phyloP scores from a whole-genome alignment of 2,329 filamentous ascomycete species.

The Aspergillus fumigatus region DNA sequence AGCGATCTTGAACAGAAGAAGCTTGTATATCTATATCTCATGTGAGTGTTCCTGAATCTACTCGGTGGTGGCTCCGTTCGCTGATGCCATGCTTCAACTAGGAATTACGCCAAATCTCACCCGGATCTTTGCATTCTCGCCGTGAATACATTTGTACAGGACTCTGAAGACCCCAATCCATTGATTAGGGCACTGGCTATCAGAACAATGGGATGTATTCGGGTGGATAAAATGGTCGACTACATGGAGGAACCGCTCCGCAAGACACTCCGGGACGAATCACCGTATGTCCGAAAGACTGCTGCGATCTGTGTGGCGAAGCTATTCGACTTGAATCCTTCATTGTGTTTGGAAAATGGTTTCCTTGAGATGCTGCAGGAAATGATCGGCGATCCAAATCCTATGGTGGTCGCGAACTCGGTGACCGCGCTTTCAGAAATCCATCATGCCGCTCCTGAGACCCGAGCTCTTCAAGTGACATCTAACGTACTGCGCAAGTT shows the following conservation, averaged over 20 bases:
- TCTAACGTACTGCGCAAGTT: constrained; percentile 86
- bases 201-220: constrained; percentile 96
- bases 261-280: constrained; percentile 95
- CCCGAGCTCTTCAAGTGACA: constrained; percentile 77
- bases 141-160: constrained; percentile 98
- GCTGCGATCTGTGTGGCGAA: constrained; percentile 97
- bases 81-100: constrained; percentile 36
- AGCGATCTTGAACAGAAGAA: constrained; percentile 97
- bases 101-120: constrained; percentile 99
- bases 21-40: constrained; percentile 95
- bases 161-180: constrained; percentile 97
- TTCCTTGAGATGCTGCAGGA: constrained; percentile 93
- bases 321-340: constrained; percentile 88
- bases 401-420: constrained; percentile 98
- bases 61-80: neutral
- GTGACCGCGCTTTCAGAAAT: constrained; percentile 94
- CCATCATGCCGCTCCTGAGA: constrained; percentile 83
- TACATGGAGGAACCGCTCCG: constrained; percentile 98
- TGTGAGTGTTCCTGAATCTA: constrained; percentile 55
- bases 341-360: constrained; percentile 92
- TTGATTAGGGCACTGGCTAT: constrained; percentile 92
- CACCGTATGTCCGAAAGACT: constrained; percentile 96
- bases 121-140: constrained; percentile 97
- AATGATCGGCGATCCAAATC: constrained; percentile 93
- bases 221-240: constrained; percentile 99